Evolutionary conservation across 306 rosid genomes (phyloP), one percentile per base, ranked within the genome.

Genomic region (Medicago lupulina): DNA sequence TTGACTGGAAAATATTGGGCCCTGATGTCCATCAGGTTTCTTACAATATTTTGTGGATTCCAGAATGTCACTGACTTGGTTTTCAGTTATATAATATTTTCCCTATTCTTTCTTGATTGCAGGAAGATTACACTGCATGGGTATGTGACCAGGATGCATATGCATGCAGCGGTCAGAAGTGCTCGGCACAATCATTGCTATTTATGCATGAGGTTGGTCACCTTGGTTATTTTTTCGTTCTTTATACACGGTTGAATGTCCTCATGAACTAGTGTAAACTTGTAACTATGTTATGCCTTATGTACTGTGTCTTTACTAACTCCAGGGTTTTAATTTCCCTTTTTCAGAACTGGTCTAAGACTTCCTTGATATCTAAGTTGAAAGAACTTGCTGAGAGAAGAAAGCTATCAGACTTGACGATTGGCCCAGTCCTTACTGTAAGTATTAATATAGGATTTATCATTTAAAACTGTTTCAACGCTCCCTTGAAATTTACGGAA

Each of bases 131-230:
- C 67, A 77, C 88, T 49, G 96, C 97, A 2, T 95, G 97, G 97
- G 97, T 95, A 57, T 95, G 97, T 80, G 98, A 95, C 80, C 98
- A 95, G 85, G 98, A 95, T 90, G 98, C 98, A 67, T 95, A 92
- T 25, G 98, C 98, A 57, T 90, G 98, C 78, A 95, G 97, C 53
- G 98, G 98, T 72, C 98, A 95, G 86, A 95, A 95, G 87, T 95
- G 98, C 88, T 95, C 98, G 0, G 98, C 98, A 31, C 96, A 92
- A 53, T 95, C 97, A 28, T 84, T 95, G 76, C 73, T 95, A 60
- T 90, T 95, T 81, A 86, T 95, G 85, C 98, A 95, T 21, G 97
- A 95, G 98, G 98, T 94, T 74, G 70, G 91, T 39, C 64, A 67
- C 68, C 71, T 57, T 31, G 9, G 18, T 63, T 85, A 63, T 40